phyloP scores from a whole-genome alignment of 202 grass and related monocot species.

The Brachypodium distachyon region DNA sequence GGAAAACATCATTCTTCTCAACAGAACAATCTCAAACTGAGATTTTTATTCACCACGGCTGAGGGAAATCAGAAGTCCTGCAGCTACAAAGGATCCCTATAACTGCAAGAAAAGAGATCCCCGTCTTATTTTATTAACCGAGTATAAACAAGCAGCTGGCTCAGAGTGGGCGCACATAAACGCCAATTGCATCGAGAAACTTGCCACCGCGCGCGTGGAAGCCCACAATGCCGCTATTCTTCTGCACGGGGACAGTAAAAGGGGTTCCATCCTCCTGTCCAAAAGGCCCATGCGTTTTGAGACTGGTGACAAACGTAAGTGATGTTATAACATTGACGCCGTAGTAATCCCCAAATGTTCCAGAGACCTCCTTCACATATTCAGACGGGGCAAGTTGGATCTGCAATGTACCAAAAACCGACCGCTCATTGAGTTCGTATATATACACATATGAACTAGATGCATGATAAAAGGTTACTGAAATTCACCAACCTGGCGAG shows the following conservation, averaged over 20 bases:
- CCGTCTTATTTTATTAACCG: too few species aligned
- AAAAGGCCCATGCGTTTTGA: background rate
- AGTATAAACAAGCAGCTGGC: background rate
- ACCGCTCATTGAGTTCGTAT: too few species aligned
- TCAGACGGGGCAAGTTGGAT: background rate
- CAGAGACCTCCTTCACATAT: background rate
- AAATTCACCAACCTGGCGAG: background rate
- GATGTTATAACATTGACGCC: background rate
- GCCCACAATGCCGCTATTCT: background rate
- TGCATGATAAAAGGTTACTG: too few species aligned
- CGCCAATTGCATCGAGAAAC: background rate
- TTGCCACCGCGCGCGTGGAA: background rate
- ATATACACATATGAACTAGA: too few species aligned
- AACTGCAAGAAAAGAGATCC: too few species aligned
- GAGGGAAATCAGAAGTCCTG: too few species aligned
- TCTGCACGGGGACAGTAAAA: background rate
- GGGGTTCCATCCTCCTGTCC: background rate
- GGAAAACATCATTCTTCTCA: too few species aligned
- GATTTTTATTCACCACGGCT: too few species aligned
- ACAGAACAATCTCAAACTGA: too few species aligned
- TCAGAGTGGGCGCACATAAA: background rate
- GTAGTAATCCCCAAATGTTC: background rate
- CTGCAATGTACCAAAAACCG: background rate
- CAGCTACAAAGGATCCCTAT: too few species aligned
- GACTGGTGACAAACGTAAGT: background rate